Evolutionary conservation across 805 yeast genomes (phyloP), one percentile per base, ranked within the genome.

Genomic region (Lipomyces mesembrius): DNA sequence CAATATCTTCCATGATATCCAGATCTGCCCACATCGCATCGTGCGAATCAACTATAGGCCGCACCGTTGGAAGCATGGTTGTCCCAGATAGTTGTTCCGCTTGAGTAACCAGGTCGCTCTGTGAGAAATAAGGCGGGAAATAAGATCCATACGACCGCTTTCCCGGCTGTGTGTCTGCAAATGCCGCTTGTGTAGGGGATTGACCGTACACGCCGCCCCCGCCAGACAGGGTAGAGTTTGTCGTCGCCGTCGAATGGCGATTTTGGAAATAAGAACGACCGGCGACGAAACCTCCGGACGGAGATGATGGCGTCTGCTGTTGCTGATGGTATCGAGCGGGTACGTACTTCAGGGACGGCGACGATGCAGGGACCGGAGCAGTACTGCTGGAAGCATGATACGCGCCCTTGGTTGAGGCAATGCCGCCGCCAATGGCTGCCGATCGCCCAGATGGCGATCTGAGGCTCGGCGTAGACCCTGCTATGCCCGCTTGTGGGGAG

Each of bases 21-120:
- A 92, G 87, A 72, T 91, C 96, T 6, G 94, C 88, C 96, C 97
- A 93, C 57, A 91, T 81, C 73, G 84, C 83, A 77, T 91, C 97
- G 78, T 88, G 92, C 67, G 85, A 80, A 62, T 90, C 87, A 9
- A 60, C 65, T 1, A 60, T 37, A 2, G 70, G 66, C 54, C 35
- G 62, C 32, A 35, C 68, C 29, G n/a, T 39, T 6, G 52, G 57
- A 11, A 37, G n/a, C 11, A 62, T 39, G 12, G 59, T 54, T 12
- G 65, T 60, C 49, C 70, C 67, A n/a, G 66, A 61, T 1, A 57
- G 43, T n/a, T 57, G 59, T 29, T 57, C 69, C 25, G 64, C 55
- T 17, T 27, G 37, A 25, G 62, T 43, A 27, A 61, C 57, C 7
- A 66, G 58, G 14, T 65, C 63, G 37, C 67, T 54, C 54, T 51